Evolutionary conservation across 768 basidiomycete species (phyloP), one percentile per base, ranked within the genome.

Genomic region (Boletales sp.): DNA sequence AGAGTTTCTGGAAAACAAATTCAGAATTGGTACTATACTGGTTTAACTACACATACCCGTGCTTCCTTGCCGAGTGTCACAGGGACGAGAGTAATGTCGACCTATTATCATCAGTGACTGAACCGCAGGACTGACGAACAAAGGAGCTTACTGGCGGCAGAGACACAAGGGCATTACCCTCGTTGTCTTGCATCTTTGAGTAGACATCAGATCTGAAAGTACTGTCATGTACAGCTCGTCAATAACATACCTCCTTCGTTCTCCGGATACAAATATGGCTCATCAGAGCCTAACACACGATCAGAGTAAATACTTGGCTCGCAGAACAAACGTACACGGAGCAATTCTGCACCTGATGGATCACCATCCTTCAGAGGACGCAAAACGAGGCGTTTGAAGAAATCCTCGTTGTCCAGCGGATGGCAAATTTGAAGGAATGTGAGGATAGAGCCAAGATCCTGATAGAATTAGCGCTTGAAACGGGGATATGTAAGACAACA

Each of bases 381-480:
- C 34, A 92, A 68, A 14, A 97, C 73, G 15, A 92, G 72, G 11
- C 87, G 72, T 58, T 86, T 89, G 75, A 83, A 95, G 59, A 87
- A 86, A 48, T 90, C 86, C 45, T 86, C 83, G 10, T 90, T 78
- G 63, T 94, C 89, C 7, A 97, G 70, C 0, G 94, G 94, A 34
- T 72, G 77, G 62, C 94, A 97, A n/a, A 95, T 83, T 62, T 74
- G 78, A 32, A 95, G 76, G 70, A 97, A 97, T 2, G 81, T 84
- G 19, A 97, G 70, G 43, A 94, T 72, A 10, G 93, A 89, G 4
- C 94, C 91, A 17, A 97, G 80, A 68, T 95, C 93, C 85, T 91
- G 54, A n/a, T 46, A 21, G 21, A 40, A 47, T 30, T 38, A 39
- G 50, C 21, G 8, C 36, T 30, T 24, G 12, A 24, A 43, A 21